A percentile compares a stretch with the other conserved stretches of the same genome.
phyloP scores from a whole-genome alignment of 352 stramenopile genomes.

The Globisporangium nunn region DNA sequence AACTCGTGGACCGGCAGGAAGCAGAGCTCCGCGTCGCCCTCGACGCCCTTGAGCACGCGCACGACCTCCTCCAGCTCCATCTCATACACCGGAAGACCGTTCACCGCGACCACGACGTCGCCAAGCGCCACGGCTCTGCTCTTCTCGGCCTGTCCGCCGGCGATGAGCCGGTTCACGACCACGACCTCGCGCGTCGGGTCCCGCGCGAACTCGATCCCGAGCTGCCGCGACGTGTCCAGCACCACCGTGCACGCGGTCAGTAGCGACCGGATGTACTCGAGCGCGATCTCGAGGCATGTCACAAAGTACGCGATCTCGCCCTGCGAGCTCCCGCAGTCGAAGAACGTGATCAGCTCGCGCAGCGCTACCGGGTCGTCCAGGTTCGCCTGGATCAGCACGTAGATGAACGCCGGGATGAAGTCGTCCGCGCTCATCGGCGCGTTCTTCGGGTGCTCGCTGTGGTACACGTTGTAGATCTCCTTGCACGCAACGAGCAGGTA shows the following conservation, averaged over 20 bases:
- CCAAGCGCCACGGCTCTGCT: conserved; percentile 50
- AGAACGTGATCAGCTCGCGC: conserved; percentile 78
- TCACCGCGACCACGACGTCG: conserved; percentile 75
- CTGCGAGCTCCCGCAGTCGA: conserved; percentile 54
- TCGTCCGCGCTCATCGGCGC: conserved; percentile 81
- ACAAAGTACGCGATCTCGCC: conserved; percentile 85
- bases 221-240: conserved; percentile 52
- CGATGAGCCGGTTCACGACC: conserved; percentile 48
- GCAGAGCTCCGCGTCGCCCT: conserved; percentile 73
- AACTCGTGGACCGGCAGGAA: conserved; percentile 76
- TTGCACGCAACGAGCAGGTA: conserved; percentile 71
- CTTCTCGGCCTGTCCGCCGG: conserved; percentile 55
- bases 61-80: conserved; percentile 72
- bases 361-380: conserved; percentile 62
- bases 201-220: conserved; percentile 73
- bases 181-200: conserved; percentile 41
- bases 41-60: conserved; percentile 60
- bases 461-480: conserved; percentile 77
- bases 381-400: conserved; percentile 72
- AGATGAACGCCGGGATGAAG: conserved; percentile 87
- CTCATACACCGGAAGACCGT: conserved; percentile 74
- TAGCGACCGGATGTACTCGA: conserved; percentile 85
- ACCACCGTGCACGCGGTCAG: conserved; percentile 77
- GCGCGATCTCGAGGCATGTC: conserved; percentile 80
- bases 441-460: conserved; percentile 60